Conservation (phyloP, 2,329 filamentous ascomycete genomes). For the Dactylellina haptotyla region DNA sequence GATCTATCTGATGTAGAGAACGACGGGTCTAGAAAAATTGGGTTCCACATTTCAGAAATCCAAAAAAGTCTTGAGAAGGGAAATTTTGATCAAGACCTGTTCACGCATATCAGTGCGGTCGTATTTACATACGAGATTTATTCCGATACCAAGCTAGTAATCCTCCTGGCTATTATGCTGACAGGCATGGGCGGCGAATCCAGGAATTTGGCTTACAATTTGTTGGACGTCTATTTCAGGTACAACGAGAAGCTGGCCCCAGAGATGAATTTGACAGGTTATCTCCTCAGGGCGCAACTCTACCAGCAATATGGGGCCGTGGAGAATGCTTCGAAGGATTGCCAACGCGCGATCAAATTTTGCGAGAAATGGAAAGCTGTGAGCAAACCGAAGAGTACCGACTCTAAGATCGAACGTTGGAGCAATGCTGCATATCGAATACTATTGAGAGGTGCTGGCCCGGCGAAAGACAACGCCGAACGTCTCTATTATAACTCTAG, state of each 20-base stretch:
- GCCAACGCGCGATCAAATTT: constrained; percentile 16
- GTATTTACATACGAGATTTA: not conserved
- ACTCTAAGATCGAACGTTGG: not conserved
- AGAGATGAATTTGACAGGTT: constrained; percentile 5
- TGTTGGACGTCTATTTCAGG: not conserved
- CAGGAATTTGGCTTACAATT: not conserved
- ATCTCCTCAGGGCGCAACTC: constrained; percentile 9
- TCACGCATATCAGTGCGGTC: not conserved
- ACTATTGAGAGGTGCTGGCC: not conserved
- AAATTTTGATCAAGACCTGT: not conserved
- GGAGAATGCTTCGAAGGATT: not conserved
- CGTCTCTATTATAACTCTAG: constrained; percentile 6
- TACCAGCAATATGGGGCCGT: not conserved
- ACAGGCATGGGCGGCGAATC: not conserved
- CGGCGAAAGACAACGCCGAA: not conserved
- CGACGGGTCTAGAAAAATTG: not conserved
- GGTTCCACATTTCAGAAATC: not conserved
- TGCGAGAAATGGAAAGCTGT: constrained; percentile 11
- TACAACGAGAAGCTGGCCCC: not conserved
- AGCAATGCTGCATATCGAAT: constrained; percentile 3
- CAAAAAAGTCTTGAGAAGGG: not conserved
- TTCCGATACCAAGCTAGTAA: not conserved
- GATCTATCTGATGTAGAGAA: constrained; percentile 15
- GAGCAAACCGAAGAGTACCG: too few species aligned
- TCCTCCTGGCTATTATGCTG: not conserved